These are phyloP conservation scores for Dacryopinax spathularia DNA, from an alignment of 768 basidiomycete genomes.

Conservation along the genomic window DNA sequence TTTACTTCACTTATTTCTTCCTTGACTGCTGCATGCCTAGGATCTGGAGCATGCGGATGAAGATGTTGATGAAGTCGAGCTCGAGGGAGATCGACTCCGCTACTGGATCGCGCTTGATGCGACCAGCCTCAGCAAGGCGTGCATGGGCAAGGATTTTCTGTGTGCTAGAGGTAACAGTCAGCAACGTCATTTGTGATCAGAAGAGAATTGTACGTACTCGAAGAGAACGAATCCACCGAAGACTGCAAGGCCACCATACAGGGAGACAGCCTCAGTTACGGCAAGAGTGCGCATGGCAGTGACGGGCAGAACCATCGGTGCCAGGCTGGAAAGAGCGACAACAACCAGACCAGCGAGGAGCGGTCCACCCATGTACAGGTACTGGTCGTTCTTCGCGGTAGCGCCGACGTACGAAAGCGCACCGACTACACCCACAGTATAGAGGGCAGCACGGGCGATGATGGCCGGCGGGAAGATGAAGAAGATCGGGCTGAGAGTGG, in stretches of 20 bases:
- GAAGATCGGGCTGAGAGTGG: conserved; percentile 76
- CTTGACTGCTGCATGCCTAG: conserved; percentile 51
- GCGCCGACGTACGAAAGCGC: conserved; percentile 77
- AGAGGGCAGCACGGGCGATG: conserved; percentile 72
- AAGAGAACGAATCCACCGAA: conserved; percentile 78
- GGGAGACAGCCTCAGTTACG: conserved; percentile 57
- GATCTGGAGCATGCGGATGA: conserved; percentile 70
- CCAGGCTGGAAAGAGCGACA: conserved; percentile 71
- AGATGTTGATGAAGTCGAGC: conserved; percentile 82
- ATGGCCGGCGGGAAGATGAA: conserved; percentile 67
- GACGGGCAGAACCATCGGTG: conserved; percentile 78
- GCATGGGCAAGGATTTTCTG: conserved; percentile 74
- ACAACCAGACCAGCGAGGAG: conserved; percentile 80
- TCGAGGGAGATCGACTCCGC: conserved; percentile 65
- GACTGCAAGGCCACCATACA: conserved; percentile 81
- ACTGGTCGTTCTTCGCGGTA: conserved; percentile 73
- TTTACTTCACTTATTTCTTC: conserved; percentile 29
- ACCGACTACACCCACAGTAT: conserved; percentile 77
- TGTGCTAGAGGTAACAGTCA: conserved; percentile 34
- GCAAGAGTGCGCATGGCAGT: conserved; percentile 57
- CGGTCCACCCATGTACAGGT: conserved; percentile 73
- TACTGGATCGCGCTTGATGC: conserved; percentile 55
- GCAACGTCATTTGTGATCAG: background rate
- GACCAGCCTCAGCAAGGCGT: conserved; percentile 53
- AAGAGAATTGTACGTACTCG: conserved; percentile 38